Percentiles rank a stretch among this genome's conserved stretches.
These are phyloP conservation scores for Russula lepida DNA, from an alignment of 768 basidiomycete species.

Conservation along the genomic window DNA sequence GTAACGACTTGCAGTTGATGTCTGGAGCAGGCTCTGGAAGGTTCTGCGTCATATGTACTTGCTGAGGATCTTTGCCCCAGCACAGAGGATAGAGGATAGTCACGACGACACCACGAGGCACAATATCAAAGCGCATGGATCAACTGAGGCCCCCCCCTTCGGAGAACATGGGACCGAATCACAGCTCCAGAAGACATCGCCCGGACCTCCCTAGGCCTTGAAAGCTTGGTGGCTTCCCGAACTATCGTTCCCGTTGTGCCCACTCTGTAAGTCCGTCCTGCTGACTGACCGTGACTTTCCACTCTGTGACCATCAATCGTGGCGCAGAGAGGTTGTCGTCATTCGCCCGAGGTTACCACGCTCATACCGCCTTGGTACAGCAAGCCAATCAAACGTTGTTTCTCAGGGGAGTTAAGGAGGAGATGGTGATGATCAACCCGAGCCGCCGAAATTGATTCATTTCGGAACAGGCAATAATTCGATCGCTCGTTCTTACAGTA, in stretches of 20 bases:
- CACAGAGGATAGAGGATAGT: neutral
- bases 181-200: neutral
- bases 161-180: neutral
- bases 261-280: neutral
- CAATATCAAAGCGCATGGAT: neutral
- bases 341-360: neutral
- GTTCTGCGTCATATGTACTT: neutral
- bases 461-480: neutral
- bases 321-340: neutral
- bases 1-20: neutral
- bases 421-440: neutral
- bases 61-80: neutral
- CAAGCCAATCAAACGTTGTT: neutral
- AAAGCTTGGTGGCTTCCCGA: neutral
- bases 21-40: neutral
- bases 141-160: neutral
- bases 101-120: conserved; percentile 1
- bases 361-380: neutral
- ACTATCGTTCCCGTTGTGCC: neutral
- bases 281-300: neutral
- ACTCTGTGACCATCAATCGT: neutral
- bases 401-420: neutral
- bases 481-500: neutral
- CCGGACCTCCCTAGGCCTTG: neutral
- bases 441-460: neutral